Evolutionary conservation across 106 monocot species (phyloP).

Genomic region (Xerophyta viscosa): DNA sequence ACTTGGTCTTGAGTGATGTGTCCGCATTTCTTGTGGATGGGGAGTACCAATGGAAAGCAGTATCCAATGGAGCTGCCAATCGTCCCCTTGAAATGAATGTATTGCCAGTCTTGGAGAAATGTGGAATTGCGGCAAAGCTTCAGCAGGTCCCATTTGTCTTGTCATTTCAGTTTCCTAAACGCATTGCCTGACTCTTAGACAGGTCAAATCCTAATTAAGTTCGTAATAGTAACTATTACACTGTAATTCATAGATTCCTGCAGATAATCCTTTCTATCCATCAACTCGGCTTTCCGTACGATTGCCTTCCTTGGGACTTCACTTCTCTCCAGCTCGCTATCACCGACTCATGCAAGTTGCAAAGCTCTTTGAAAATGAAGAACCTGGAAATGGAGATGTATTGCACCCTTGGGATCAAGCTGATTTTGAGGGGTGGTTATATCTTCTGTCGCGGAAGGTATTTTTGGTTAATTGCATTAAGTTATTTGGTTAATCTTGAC

Average conservation of each 20-base stretch:
- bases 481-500: too few relatives aligned
- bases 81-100: constrained; percentile 13
- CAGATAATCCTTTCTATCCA: constrained; percentile 64
- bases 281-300: constrained; percentile 74
- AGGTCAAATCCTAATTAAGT: too few relatives aligned
- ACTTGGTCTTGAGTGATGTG: constrained; percentile 86
- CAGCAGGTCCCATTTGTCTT: constrained; percentile 60
- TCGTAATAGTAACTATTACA: too few relatives aligned
- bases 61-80: constrained; percentile 9
- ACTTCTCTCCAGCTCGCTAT: constrained; percentile 95
- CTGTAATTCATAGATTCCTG: constrained; percentile 42
- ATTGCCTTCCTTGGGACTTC: constrained; percentile 81
- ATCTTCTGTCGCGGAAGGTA: constrained; percentile 95
- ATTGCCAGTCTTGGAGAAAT: constrained; percentile 90
- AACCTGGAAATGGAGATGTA: constrained; percentile 16
- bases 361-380: constrained; percentile 71
- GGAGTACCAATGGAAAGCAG: constrained; percentile 64
- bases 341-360: constrained; percentile 82
- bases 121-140: constrained; percentile 63
- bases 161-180: not conserved
- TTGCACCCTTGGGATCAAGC: constrained; percentile 62
- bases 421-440: constrained; percentile 91
- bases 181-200: not conserved
- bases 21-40: constrained; percentile 98
- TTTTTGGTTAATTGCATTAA: constrained; percentile 4